Base-by-base conservation (phyloP, 139 green algal species). In the Tetraselmis chui region DNA sequence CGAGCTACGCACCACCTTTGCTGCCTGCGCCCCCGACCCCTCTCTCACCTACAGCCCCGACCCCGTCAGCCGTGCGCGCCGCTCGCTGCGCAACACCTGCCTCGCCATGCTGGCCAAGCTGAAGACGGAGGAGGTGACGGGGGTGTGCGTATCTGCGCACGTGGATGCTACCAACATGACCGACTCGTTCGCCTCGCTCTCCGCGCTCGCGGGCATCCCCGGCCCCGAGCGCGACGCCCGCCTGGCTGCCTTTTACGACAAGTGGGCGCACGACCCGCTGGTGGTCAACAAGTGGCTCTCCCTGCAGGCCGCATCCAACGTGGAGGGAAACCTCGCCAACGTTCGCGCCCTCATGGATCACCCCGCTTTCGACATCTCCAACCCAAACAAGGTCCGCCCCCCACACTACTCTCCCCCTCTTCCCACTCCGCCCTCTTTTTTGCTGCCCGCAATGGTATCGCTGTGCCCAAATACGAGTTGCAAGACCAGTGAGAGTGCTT, bases 101-200 rank as follows among this genome's bases (percentile, higher is more conserved):
- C 26, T 76, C 2, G 25, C 27, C 2, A 28, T 77, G 74, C 74
- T 77, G 26, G 26, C n/a, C 74, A 77, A 28, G 74, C 74, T 28
- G 5, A 31, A 29, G 26, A 31, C 74, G 2, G 5, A 22, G n/a
- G 28, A 32, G 76, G 28, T 32, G 28, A 2, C 45, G 28, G 76
- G 11, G 30, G 29, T 11, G 31, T 32, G 23, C 77, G 5, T 59
- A 25, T 22, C 30, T 22, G 23, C 75, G 28, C 92, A 86, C 84
- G 0, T 79, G 22, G 59, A 81, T 5, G 96, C 96, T 5, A 94
- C 89, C 45, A 99, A 99, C 93, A 99, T 99, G 97, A 99, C 96
- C 1, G 97, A 99, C 83, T 86, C 93, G 85, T 93, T 98, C 27
- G 86, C 91, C 1, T 94, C 95, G 0, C 88, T 99, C 29, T 85